Conservation (phyloP, 495 filamentous ascomycete species). For the Oleoguttula mirabilis region DNA sequence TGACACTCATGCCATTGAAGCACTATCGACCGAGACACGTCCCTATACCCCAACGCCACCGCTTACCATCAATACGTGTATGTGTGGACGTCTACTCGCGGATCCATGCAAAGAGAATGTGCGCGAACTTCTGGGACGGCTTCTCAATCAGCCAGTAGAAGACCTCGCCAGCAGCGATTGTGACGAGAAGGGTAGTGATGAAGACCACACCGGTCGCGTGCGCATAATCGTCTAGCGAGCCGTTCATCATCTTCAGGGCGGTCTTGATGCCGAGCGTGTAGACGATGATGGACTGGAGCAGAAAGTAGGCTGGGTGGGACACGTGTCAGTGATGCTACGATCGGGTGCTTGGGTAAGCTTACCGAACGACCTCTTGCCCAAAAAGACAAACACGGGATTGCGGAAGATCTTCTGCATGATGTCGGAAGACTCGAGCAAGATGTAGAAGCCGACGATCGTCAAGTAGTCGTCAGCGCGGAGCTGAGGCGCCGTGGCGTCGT, state of each 20-base stretch:
- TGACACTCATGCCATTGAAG: no score
- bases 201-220: conserved; percentile 10
- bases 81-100: no score
- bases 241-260: conserved; percentile 16
- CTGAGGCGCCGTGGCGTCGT: conserved; percentile 21
- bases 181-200: conserved; percentile 15
- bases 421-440: conserved; percentile 26
- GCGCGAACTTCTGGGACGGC: conserved; percentile 8
- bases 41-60: no score
- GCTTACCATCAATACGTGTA: no score
- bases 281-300: conserved; percentile 24
- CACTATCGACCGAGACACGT: no score
- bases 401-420: conserved; percentile 23
- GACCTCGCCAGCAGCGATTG: conserved; percentile 14
- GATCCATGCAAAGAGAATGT: conserved; percentile 8
- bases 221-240: neutral
- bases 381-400: conserved; percentile 17
- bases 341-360: no score
- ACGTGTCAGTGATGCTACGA: no score
- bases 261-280: conserved; percentile 29
- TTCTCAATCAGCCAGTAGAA: conserved; percentile 23
- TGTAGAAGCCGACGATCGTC: conserved; percentile 26
- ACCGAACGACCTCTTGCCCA: conserved; percentile 28
- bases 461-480: conserved; percentile 30
- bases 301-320: conserved; percentile 23